Base-by-base conservation (phyloP, 2,329 filamentous ascomycete species). In the Colletotrichum tropicicola region DNA sequence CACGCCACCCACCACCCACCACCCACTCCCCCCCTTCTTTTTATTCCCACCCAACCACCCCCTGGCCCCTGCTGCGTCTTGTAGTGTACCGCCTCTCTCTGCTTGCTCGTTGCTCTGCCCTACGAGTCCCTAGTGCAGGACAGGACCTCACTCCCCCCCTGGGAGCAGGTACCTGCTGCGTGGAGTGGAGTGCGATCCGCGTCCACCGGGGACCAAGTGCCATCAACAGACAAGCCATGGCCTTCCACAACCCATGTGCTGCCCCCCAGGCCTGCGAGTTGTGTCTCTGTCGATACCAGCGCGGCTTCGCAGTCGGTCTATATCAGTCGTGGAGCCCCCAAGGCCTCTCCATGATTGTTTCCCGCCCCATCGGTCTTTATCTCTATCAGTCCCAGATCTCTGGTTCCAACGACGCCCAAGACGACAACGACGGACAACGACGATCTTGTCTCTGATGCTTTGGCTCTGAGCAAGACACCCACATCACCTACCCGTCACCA, bases 251-350 rank as follows among this genome's bases (percentile, higher is more conserved):
- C 58, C 51, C 62, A 61, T 61, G 47, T 58, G 58, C 39, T 43
- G 39, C 37, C 5, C 59, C 30, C 58, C 62, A 37, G 7, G 62
- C 37, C 62, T 51, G 17, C 45, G 39, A 47, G 47, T 52, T 30
- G 51, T 62, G 62, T 21, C 48, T 58, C 43, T 65, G 45, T 65
- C 44, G 51, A 63, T 43, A 45, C 39, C 23, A 63, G 51, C 35
- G 59, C 41, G 41, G 65, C 61, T 51, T 66, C 61, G 41, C 37
- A 41, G 55, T 39, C 51, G 51, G 60, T 68, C 65, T 68, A 68
- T 67, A 68, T 68, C 55, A 67, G 65, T 68, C 59, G 59, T 57
- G 51, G 65, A 60, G 65, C 48, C 65, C 67, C 65, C 66, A 51
- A 68, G 49, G 28, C 45, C 37, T 45, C 56, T 67, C 44, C 23